Evolutionary conservation across 192 early-diverging fungal species (phyloP).

Genomic region (Coemansia sp.): DNA sequence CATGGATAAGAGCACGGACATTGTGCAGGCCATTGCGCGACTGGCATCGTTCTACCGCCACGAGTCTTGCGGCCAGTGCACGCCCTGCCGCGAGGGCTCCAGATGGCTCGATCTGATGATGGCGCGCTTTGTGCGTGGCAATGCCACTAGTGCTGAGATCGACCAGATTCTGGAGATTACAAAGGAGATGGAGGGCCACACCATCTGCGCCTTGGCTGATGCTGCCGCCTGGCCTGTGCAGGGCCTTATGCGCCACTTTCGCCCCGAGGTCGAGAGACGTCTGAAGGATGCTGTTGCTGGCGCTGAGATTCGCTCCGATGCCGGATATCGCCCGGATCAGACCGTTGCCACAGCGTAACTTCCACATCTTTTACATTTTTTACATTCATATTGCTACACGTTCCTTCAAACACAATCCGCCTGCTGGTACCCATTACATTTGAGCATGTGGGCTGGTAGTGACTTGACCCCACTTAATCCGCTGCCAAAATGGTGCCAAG

Average conservation of each 20-base stretch:
- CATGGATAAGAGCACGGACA: slow-evolving; percentile 97
- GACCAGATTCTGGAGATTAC: slow-evolving; percentile 95
- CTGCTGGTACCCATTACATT: slow-evolving; percentile 41
- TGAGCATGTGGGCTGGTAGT: slow-evolving; percentile 24
- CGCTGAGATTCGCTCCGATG: slow-evolving; percentile 27
- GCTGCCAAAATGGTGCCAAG: background rate
- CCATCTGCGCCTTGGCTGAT: slow-evolving; percentile 99
- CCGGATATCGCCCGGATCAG: slow-evolving; percentile 41
- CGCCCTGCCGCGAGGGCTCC: slow-evolving; percentile 96
- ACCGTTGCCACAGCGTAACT: slow-evolving; percentile 40
- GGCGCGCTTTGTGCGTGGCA: slow-evolving; percentile 87
- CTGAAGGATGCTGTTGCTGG: slow-evolving; percentile 32
- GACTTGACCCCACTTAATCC: background rate
- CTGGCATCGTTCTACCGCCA: slow-evolving; percentile 94
- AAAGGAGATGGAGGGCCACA: slow-evolving; percentile 98
- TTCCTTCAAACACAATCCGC: background rate
- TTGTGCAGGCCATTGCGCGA: slow-evolving; percentile 89
- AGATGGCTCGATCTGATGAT: slow-evolving; percentile 96
- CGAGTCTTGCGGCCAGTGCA: slow-evolving; percentile 98
- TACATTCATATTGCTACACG: background rate
- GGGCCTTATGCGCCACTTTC: slow-evolving; percentile 86
- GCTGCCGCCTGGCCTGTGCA: slow-evolving; percentile 98
- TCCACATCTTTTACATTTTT: slow-evolving; percentile 37
- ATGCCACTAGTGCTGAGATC: slow-evolving; percentile 81
- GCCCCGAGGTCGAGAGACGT: slow-evolving; percentile 37